Evolutionary conservation across 805 yeast species (phyloP), one percentile per base, ranked within the genome.

Genomic region (Hanseniaspora occidentalis): DNA sequence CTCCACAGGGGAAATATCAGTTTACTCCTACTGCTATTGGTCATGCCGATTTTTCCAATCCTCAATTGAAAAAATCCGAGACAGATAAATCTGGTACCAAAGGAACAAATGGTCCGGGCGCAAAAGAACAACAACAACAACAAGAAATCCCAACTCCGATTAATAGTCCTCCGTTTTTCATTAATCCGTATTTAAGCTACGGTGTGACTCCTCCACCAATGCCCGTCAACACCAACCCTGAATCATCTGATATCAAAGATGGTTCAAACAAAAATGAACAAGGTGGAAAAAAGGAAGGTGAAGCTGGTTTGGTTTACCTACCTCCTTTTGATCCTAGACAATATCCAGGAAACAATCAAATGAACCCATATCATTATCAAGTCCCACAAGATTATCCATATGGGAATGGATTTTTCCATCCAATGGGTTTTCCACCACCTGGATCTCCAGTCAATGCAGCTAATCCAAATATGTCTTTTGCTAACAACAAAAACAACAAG

Each of bases 381-480:
- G 9, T 29, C 18, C 18, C 33, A 29, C 33, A 29, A 29, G 33
- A 14, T 13, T 29, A 29, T 29, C 18, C 33, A n/a, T 29, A 29
- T 31, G 36, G 36, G 24, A 25, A 13, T 13, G 27, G 33, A 11
- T 25, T 7, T n/a, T 29, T 25, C 19, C 18, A 29, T 27, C 36
- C 40, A 9, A 20, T 41, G 16, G 23, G 29, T 2, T 37, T 31
- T n/a, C 36, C 44, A 4, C 22, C 29, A 18, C 31, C 37, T 6
- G 27, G n/a, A n/a, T n/a, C 42, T 24, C 42, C 33, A 22, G 34
- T 35, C 31, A 10, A 23, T 16, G 40, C 44, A 24, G 25, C 37
- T 14, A 40, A 38, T 11, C 19, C 25, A 5, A 39, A 35, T 16
- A 25, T 31, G 10, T 35, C 18, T 17, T 23, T 36, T 14, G 27